Conservation (phyloP, 202 grass and related monocot genomes). For the Schoenoplectus triqueter region DNA sequence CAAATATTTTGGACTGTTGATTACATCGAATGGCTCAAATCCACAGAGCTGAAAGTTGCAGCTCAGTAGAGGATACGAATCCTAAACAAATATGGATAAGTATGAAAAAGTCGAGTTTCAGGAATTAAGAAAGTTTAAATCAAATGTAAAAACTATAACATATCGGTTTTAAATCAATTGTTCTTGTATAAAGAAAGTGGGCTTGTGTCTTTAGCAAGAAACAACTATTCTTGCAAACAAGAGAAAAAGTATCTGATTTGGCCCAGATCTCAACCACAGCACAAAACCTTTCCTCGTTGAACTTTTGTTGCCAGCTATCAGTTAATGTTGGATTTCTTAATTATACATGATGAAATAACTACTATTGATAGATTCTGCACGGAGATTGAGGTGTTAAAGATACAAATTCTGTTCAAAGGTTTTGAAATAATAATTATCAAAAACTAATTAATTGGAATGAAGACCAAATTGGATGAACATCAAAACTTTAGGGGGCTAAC, state of each 20-base stretch:
- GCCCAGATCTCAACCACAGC: background rate
- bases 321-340: slow-evolving; percentile 7
- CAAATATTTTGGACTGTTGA: too few species aligned
- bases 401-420: background rate
- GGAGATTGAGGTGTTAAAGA: background rate
- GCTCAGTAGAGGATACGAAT: too few species aligned
- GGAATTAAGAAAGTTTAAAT: background rate
- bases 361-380: background rate
- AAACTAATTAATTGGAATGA: background rate
- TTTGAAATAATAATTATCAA: background rate
- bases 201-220: background rate
- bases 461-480: background rate
- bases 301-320: background rate
- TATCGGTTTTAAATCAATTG: background rate
- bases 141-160: background rate
- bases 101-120: slow-evolving; percentile 31
- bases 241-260: slow-evolving; percentile 4
- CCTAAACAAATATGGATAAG: background rate
- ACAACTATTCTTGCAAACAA: background rate
- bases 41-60: too few species aligned
- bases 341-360: too few species aligned
- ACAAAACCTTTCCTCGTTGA: background rate
- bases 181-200: background rate
- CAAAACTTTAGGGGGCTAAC: background rate
- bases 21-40: too few species aligned